phyloP scores from a whole-genome alignment of 805 yeast species.

The Barnettozyma sucrosica region DNA sequence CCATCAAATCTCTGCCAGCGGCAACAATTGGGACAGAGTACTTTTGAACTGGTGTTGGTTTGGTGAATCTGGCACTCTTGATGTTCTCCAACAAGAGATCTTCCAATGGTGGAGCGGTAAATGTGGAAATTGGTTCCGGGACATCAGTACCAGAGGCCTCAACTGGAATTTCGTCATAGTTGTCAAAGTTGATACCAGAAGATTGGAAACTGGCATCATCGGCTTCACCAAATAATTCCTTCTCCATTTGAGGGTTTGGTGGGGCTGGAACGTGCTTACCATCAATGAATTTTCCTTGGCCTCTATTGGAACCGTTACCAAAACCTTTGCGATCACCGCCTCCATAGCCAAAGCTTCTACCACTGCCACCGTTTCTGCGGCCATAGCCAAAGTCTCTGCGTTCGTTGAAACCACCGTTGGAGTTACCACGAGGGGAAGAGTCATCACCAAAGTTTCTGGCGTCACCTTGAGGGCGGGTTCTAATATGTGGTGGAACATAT shows the following conservation, averaged over 20 bases:
- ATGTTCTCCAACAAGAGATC: slow-evolving; percentile 81
- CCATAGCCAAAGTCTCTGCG: slow-evolving; percentile 24
- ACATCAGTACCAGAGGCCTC: slow-evolving; percentile 94
- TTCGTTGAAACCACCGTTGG: slow-evolving; percentile 13
- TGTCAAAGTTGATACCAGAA: slow-evolving; percentile 97
- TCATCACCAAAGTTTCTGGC: slow-evolving; percentile 12
- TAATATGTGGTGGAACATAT: slow-evolving; percentile 55
- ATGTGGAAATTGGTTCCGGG: slow-evolving; percentile 86
- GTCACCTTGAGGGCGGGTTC: slow-evolving; percentile 28
- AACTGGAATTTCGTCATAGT: slow-evolving; percentile 97
- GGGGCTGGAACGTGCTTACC: slow-evolving; percentile 86
- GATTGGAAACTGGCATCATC: slow-evolving; percentile 66
- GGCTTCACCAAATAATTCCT: slow-evolving; percentile 78
- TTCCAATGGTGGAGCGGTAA: slow-evolving; percentile 91
- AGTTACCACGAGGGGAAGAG: slow-evolving; percentile 7
- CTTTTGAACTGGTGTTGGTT: slow-evolving; percentile 95
- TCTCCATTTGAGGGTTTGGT: slow-evolving; percentile 62
- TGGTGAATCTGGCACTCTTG: slow-evolving; percentile 80
- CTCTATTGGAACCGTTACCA: slow-evolving; percentile 31
- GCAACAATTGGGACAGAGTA: slow-evolving; percentile 91
- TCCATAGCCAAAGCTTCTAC: slow-evolving; percentile 29
- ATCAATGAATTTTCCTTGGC: slow-evolving; percentile 78
- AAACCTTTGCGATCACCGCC: slow-evolving; percentile 31
- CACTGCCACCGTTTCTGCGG: slow-evolving; percentile 26
- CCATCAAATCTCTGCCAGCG: slow-evolving; percentile 88